Percentiles rank a stretch among this genome's conserved stretches.
These are phyloP conservation scores for Obba rivulosa DNA, from an alignment of 768 basidiomycete genomes.

Conservation along the genomic window DNA sequence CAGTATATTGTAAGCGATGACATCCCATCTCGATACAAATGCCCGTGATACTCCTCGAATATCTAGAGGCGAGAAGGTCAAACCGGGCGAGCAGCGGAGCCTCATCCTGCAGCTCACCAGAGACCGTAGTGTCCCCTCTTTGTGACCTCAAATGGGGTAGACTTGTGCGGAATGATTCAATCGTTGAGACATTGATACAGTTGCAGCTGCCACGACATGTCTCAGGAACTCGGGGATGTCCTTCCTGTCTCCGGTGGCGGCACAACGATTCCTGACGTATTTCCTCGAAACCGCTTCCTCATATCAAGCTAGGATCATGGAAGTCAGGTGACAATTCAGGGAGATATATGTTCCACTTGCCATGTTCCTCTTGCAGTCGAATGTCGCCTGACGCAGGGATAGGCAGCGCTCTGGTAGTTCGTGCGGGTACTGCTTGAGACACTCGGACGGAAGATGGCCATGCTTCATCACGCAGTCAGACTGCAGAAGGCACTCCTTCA, in stretches of 20 bases:
- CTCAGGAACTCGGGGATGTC: too few species aligned
- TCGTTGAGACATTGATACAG: too few species aligned
- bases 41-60: too few species aligned
- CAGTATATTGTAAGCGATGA: too few species aligned
- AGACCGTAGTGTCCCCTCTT: too few species aligned
- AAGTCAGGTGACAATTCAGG: not conserved
- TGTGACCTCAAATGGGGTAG: too few species aligned
- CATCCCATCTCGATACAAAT: too few species aligned
- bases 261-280: slow-evolving; percentile 16
- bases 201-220: too few species aligned
- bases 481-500: slow-evolving; percentile 79
- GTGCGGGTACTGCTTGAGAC: slow-evolving; percentile 66
- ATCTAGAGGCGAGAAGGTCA: too few species aligned
- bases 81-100: too few species aligned
- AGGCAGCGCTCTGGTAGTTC: slow-evolving; percentile 81
- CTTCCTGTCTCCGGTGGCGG: slow-evolving; percentile 5
- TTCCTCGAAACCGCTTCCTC: slow-evolving; percentile 26
- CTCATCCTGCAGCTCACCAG: too few species aligned
- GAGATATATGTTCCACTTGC: slow-evolving; percentile 34
- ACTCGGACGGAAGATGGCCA: slow-evolving; percentile 76
- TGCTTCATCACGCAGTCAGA: slow-evolving; percentile 86
- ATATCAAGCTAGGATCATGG: slow-evolving; percentile 19
- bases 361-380: slow-evolving; percentile 90
- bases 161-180: too few species aligned
- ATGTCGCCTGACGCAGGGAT: slow-evolving; percentile 72